phyloP scores from a whole-genome alignment of 2,329 filamentous ascomycete genomes.

The Aspergillus quadrilineatus region DNA sequence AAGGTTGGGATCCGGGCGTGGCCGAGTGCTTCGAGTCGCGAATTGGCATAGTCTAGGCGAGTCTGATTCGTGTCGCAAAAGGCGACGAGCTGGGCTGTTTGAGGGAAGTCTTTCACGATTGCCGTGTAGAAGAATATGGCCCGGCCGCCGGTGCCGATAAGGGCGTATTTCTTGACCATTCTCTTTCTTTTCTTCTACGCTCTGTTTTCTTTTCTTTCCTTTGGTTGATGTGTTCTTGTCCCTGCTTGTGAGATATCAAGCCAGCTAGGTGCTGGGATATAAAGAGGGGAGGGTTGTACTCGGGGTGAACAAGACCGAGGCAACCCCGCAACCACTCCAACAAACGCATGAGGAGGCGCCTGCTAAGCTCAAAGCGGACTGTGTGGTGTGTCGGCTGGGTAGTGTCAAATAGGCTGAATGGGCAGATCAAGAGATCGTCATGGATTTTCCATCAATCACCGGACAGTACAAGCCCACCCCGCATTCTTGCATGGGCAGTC shows the following conservation, averaged over 20 bases:
- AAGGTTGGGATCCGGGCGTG: slow-evolving; percentile 55
- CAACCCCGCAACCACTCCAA: not conserved
- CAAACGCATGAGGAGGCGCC: not conserved
- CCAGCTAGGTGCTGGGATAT: not conserved
- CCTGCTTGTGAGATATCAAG: no score
- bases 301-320: not conserved
- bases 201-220: no score
- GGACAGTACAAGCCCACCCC: not conserved
- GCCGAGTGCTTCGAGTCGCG: slow-evolving; percentile 36
- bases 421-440: not conserved
- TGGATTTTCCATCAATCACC: slow-evolving; percentile 8
- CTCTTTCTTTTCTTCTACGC: not conserved
- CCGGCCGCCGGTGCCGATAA: slow-evolving; percentile 58
- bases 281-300: not conserved
- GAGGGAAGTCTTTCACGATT: slow-evolving; percentile 54
- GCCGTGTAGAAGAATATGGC: slow-evolving; percentile 63
- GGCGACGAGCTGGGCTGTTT: slow-evolving; percentile 54
- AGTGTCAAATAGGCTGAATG: slow-evolving; percentile 2
- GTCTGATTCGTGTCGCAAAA: slow-evolving; percentile 63
- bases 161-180: slow-evolving; percentile 15
- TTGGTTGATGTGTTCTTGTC: no score
- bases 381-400: not conserved
- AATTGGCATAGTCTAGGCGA: slow-evolving; percentile 58
- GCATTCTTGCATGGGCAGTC: not conserved
- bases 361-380: not conserved